These are phyloP conservation scores for Cercis canadensis DNA, from an alignment of 306 rosid species.

Conservation along the genomic window DNA sequence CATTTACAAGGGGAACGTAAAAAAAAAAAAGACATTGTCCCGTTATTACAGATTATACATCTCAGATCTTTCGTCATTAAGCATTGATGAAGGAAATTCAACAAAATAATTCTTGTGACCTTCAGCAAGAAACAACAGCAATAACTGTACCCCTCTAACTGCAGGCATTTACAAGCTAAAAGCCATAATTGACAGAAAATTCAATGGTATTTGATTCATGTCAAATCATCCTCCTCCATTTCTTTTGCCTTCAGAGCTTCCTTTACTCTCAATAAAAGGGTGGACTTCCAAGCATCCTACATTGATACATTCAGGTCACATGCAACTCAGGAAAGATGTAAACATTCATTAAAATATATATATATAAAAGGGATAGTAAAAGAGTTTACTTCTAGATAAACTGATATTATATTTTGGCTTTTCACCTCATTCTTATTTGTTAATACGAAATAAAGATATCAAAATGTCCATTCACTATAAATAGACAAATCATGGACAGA, in stretches of 20 bases:
- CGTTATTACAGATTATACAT: no score
- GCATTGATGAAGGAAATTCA: no score
- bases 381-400: conserved; percentile 9
- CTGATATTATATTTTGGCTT: no score
- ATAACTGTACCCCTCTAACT: conserved; percentile 2
- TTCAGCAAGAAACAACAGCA: neutral
- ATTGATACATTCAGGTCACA: conserved; percentile 14
- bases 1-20: no score
- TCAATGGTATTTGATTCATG: conserved; percentile 40
- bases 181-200: conserved; percentile 7
- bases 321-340: conserved; percentile 21
- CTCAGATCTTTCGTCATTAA: no score
- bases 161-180: conserved; percentile 12
- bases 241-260: conserved; percentile 54
- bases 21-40: no score
- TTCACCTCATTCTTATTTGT: neutral
- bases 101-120: no score
- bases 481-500: neutral
- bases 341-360: neutral
- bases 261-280: conserved; percentile 48
- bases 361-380: neutral
- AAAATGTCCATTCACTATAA: conserved; percentile 16
- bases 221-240: conserved; percentile 63
- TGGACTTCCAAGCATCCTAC: conserved; percentile 62
- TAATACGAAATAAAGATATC: conserved; percentile 9